phyloP scores from a whole-genome alignment of 176 grass and related monocot species.

The Ensete glaucum region DNA sequence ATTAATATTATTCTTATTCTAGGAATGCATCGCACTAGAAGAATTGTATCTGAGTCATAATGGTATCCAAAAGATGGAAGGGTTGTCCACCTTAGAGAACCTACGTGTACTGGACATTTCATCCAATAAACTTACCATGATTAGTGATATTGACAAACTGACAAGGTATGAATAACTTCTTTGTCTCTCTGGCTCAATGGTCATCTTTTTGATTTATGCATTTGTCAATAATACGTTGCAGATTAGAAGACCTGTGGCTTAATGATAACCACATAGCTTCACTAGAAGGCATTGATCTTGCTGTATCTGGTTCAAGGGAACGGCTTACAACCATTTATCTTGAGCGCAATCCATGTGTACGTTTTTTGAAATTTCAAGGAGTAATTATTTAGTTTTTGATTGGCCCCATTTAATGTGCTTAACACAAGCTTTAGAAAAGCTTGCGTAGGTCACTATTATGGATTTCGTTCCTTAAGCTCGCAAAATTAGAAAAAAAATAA shows the following conservation, averaged over 20 bases:
- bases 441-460: too few relatives aligned
- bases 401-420: not conserved
- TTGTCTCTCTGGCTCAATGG: not conserved
- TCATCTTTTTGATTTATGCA: conserved; percentile 16
- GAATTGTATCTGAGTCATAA: conserved; percentile 95
- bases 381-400: not conserved
- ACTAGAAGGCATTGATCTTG: conserved; percentile 51
- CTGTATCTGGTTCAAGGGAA: conserved; percentile 56
- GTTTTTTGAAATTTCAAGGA: conserved; percentile 21
- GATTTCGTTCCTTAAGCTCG: too few relatives aligned
- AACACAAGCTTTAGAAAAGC: too few relatives aligned
- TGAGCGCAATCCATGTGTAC: conserved; percentile 88
- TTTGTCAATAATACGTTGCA: conserved; percentile 17
- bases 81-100: conserved; percentile 68
- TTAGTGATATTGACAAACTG: conserved; percentile 62
- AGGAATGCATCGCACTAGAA: conserved; percentile 72
- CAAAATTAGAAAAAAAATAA: too few relatives aligned
- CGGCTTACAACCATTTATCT: conserved; percentile 86
- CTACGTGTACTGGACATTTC: conserved; percentile 85
- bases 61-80: conserved; percentile 95
- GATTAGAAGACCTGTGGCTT: conserved; percentile 93
- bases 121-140: conserved; percentile 68
- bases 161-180: conserved; percentile 41
- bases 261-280: conserved; percentile 98
- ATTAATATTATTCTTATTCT: conserved; percentile 20